phyloP scores from a whole-genome alignment of 2,329 filamentous ascomycete genomes.

The Talaromyces marneffei region DNA sequence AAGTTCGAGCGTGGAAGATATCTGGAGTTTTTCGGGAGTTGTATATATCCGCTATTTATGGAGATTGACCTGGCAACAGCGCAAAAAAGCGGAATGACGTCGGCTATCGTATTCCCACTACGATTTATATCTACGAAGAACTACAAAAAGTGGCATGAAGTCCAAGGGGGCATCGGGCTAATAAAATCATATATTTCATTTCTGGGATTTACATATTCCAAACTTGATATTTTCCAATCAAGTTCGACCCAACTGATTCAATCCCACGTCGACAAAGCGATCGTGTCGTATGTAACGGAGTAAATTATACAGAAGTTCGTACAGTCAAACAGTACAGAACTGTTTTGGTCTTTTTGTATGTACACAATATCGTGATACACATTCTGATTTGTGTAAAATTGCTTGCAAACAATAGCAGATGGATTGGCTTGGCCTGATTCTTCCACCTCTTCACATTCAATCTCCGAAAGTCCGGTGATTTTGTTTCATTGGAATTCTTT shows the following conservation, averaged over 20 bases:
- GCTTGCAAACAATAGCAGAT: not conserved
- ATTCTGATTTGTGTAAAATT: not conserved
- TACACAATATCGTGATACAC: slow-evolving; percentile 8
- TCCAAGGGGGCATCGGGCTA: not conserved
- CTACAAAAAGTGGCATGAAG: not conserved
- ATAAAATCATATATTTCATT: not conserved
- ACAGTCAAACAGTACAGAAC: slow-evolving; percentile 9
- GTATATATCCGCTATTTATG: slow-evolving; percentile 5
- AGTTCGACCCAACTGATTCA: not conserved
- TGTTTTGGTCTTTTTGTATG: not conserved
- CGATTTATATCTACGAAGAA: not conserved
- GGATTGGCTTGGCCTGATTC: not conserved
- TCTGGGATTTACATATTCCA: not conserved
- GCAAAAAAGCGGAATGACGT: slow-evolving; percentile 15
- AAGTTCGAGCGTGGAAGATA: not conserved
- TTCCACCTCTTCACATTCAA: not conserved
- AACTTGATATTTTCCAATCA: slow-evolving; percentile 4
- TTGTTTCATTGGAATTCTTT: not conserved
- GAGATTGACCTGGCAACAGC: slow-evolving; percentile 15
- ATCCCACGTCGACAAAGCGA: not conserved
- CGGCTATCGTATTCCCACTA: not conserved
- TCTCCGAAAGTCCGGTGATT: not conserved
- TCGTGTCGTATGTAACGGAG: not conserved
- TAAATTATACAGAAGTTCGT: slow-evolving; percentile 6
- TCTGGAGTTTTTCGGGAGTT: not conserved